phyloP scores from a whole-genome alignment of 768 basidiomycete genomes.

The Galerina marginata region DNA sequence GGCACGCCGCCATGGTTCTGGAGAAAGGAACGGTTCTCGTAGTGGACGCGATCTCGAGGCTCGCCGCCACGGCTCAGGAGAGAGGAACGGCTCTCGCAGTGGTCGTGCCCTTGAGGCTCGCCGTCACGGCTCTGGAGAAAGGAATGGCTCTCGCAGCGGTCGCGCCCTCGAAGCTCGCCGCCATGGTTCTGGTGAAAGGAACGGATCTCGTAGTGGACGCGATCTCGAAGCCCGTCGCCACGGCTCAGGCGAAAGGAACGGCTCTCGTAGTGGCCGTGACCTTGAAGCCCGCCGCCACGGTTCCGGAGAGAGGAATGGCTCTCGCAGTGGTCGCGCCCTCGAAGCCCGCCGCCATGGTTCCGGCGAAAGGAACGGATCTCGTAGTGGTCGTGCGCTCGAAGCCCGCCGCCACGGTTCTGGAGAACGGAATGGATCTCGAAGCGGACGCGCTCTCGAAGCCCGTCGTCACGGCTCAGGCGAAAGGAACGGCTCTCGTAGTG shows the following conservation, averaged over 20 bases:
- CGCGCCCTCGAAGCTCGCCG: constrained; percentile 12
- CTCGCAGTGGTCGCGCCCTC: constrained; percentile 9
- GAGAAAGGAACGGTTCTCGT: constrained; percentile 7
- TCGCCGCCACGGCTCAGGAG: constrained; percentile 15
- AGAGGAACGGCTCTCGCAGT: constrained; percentile 4
- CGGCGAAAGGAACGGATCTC: constrained; percentile 10
- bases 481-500: background rate
- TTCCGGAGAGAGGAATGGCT: constrained; percentile 11
- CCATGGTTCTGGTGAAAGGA: constrained; percentile 7
- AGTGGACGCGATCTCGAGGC: constrained; percentile 6
- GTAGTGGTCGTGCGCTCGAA: constrained; percentile 1
- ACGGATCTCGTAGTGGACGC: constrained; percentile 13
- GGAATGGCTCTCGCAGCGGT: constrained; percentile 2
- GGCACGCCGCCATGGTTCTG: constrained; percentile 20
- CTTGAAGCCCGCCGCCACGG: constrained; percentile 22
- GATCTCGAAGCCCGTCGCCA: constrained; percentile 19
- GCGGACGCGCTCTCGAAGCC: constrained; percentile 6
- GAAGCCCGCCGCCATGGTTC: constrained; percentile 20
- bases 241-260: constrained; percentile 12
- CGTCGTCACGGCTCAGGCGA: constrained; percentile 4
- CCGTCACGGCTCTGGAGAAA: constrained; percentile 1
- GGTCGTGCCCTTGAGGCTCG: constrained; percentile 12
- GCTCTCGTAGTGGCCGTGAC: constrained; percentile 6
- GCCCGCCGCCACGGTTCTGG: constrained; percentile 17
- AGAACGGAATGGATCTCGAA: constrained; percentile 4